Evolutionary conservation across 345 rosid species (phyloP), one percentile per base, ranked within the genome.

Genomic region (Eucalyptus curtisii): DNA sequence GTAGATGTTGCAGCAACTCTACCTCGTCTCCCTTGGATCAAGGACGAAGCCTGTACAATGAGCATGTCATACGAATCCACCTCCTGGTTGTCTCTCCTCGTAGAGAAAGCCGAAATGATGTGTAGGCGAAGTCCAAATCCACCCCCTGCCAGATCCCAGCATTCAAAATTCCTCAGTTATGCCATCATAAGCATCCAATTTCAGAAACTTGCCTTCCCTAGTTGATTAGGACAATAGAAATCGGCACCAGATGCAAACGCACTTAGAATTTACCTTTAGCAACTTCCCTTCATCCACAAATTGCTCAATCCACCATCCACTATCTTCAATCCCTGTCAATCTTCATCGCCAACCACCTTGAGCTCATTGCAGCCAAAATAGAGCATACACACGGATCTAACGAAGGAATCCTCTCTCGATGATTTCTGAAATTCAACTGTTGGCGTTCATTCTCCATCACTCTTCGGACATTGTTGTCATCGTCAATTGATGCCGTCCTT

Each of bases 41-140:
- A 94, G 90, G 96, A 90, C 59, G 99, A 97, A 89, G 94, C 96
- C 86, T 97, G 98, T 84, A 92, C 92, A 87, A 95, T 91, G 33
- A 96, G 98, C 94, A 97, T 93, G 89, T 98, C 97, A 92, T 92
- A 95, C 61, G 96, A 98, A 89, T 96, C 98, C 5, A 96, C 98
- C 91, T 97, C 99, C 92, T 96, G 96, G 66, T 97, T 91, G 90
- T 96, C 97, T 89, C 95, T 94, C 91, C 97, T 90, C 8, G 97
- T 93, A 44, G 99, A 96, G 91, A 98, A 98, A 30, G 98, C 97
- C 27, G 99, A 98, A 89, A 98, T 97, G 91, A 98, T 98, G 91
- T 95, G 90, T 91, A 97, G 52, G 99, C 99, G 88, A 93, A 96
- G 81, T 98, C 99, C 92, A 98, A 93, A 90, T 98, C 99, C 64